These are phyloP conservation scores for Erysimum cheiri DNA, from an alignment of 441 rosid genomes.

Conservation along the genomic window DNA sequence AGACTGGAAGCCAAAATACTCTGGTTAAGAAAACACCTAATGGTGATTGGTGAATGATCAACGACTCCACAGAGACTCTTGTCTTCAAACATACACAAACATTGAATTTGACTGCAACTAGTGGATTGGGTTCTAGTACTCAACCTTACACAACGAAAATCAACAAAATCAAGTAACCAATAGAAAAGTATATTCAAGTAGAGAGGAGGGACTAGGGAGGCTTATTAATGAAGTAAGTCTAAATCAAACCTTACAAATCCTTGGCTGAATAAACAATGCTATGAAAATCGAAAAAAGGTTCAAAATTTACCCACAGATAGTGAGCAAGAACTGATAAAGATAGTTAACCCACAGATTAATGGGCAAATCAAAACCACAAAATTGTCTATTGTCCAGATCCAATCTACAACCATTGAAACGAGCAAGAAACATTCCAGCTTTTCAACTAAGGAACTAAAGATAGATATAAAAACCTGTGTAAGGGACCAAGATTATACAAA, in stretches of 20 bases:
- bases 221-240: background rate
- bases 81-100: background rate
- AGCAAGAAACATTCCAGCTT: slow-evolving; percentile 26
- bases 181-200: background rate
- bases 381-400: slow-evolving; percentile 48
- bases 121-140: slow-evolving; percentile 1
- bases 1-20: slow-evolving; percentile 26
- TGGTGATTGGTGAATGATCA: slow-evolving; percentile 2
- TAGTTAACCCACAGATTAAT: background rate
- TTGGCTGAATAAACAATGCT: slow-evolving; percentile 3
- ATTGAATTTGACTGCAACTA: background rate
- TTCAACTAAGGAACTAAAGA: slow-evolving; percentile 35
- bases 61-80: slow-evolving; percentile 3
- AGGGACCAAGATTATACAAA: too few relatives aligned
- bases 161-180: slow-evolving; percentile 9
- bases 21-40: background rate
- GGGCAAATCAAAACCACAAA: slow-evolving; percentile 6
- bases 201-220: background rate
- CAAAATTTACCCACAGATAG: too few relatives aligned
- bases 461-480: slow-evolving; percentile 33
- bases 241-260: background rate
- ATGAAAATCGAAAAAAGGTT: slow-evolving; percentile 7
- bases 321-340: background rate
- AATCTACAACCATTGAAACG: slow-evolving; percentile 34
- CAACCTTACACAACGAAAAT: slow-evolving; percentile 18